These are phyloP conservation scores for Trichosanthes truncata DNA, from an alignment of 306 rosid genomes.

Conservation along the genomic window DNA sequence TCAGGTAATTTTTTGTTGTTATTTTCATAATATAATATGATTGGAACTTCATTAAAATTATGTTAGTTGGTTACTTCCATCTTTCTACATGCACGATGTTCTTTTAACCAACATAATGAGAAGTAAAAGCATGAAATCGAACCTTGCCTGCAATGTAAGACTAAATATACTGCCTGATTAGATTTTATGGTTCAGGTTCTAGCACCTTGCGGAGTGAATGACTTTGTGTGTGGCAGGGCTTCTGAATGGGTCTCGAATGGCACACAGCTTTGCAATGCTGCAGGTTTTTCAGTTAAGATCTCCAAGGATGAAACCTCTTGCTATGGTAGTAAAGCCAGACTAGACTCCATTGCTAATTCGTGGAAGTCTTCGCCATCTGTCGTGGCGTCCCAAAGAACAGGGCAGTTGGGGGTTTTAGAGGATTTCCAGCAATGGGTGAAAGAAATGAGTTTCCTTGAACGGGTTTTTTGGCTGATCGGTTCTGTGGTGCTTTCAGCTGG, in stretches of 20 bases:
- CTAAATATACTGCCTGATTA: constrained; percentile 15
- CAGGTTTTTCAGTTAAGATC: constrained; percentile 63
- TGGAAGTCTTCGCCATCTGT: constrained; percentile 51
- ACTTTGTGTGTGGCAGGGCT: constrained; percentile 95
- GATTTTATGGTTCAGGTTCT: constrained; percentile 51
- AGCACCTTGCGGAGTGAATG: constrained; percentile 92
- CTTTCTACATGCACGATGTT: neutral
- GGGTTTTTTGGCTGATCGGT: constrained; percentile 91
- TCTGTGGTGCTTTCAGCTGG: constrained; percentile 93
- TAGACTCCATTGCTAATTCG: constrained; percentile 61
- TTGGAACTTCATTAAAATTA: neutral
- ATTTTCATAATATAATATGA: neutral
- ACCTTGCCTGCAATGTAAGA: neutral
- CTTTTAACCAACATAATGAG: neutral
- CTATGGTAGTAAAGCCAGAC: constrained; percentile 76
- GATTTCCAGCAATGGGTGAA: constrained; percentile 50
- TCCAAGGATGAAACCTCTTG: constrained; percentile 38
- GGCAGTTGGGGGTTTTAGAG: constrained; percentile 23
- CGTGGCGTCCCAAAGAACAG: constrained; percentile 26
- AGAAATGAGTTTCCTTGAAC: constrained; percentile 54
- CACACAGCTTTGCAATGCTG: constrained; percentile 77
- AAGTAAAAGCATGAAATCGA: neutral
- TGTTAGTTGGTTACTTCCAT: neutral
- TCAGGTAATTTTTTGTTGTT: neutral
- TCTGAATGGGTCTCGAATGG: constrained; percentile 88